Base-by-base conservation (phyloP, 2,329 filamentous ascomycete species). In the Sporothrix pallida region DNA sequence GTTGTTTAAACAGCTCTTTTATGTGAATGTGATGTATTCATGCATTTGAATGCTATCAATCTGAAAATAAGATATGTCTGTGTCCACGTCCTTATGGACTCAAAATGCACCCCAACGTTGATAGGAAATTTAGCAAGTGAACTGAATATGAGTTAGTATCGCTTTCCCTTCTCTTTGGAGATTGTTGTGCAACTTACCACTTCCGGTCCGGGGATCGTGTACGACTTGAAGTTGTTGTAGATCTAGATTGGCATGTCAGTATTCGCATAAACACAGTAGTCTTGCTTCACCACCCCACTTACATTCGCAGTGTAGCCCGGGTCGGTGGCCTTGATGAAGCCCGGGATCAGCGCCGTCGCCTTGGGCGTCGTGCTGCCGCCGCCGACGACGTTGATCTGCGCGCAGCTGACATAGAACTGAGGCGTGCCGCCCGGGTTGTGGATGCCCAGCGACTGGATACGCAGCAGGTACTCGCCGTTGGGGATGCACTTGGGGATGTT, bases 401-500 rank as follows among this genome's bases (percentile, higher is more conserved):
- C 85, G 76, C 85, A 87, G 71, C 81, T 82, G 68, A 83, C 79
- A 76, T 87, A 86, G 77, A 88, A 84, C 78, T 84, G 82, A 17
- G 84, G 83, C 71, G 82, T 83, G 17, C 81, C 81, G 3, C 83
- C 83, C 0, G 83, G 83, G 74, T 86, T 85, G 83, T 91, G 89
- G 70, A 91, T 87, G 31, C 87, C 89, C 70, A 91, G 85, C 71
- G 87, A 84, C 73, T 90, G 88, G 78, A 89, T 86, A 54, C 88
- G 83, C 46, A 90, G 82, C 48, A 90, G 85, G 78, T 90, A 91
- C 76, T 89, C 86, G 74, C 89, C 89, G 54, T 87, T 79, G 46
- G 84, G 84, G 71, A 91, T 83, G 76, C 85, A 85, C 37, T 79
- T 77, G 3, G 88, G 88, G 76, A 91, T 86, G 71, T 81, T 78